Evolutionary conservation across 495 filamentous ascomycete genomes (phyloP).

Genomic region (Bacidia gigantensis): DNA sequence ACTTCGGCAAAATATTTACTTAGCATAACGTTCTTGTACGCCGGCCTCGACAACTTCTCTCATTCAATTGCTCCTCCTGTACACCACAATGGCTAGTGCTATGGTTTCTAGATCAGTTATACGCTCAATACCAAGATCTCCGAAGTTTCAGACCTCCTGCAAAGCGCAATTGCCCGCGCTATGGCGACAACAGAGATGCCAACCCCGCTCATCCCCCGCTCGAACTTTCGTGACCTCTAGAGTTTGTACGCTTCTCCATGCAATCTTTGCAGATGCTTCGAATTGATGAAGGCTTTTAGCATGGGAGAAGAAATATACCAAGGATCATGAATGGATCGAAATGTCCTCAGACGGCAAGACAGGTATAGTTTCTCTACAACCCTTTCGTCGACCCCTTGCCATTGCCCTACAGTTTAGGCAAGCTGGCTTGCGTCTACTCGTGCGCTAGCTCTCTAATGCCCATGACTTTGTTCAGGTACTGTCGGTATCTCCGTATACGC

Average conservation of each 20-base stretch:
- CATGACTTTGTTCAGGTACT: constrained; percentile 40
- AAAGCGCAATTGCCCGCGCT: neutral
- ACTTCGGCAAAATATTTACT: neutral
- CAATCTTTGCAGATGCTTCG: neutral
- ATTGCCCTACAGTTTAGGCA: too few relatives aligned
- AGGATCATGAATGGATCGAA: constrained; percentile 97
- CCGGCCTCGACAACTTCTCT: neutral
- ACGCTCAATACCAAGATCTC: neutral
- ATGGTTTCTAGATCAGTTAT: neutral
- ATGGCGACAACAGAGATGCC: neutral
- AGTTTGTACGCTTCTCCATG: constrained; percentile 3
- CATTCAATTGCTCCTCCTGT: neutral
- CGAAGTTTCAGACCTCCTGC: neutral
- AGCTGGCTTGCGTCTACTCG: neutral
- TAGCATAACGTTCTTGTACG: neutral
- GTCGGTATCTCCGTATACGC: constrained; percentile 89
- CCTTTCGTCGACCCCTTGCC: too few relatives aligned
- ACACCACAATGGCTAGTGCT: neutral
- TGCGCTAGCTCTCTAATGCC: too few relatives aligned
- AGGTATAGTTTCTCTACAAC: constrained; percentile 21
- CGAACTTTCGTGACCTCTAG: constrained; percentile 12
- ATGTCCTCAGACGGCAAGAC: constrained; percentile 58
- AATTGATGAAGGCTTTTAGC: constrained; percentile 19
- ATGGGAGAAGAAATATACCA: constrained; percentile 75
- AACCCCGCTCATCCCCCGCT: neutral